Base-by-base conservation (phyloP, 2,329 filamentous ascomycete species). In the Stagonosporopsis rhizophila region DNA sequence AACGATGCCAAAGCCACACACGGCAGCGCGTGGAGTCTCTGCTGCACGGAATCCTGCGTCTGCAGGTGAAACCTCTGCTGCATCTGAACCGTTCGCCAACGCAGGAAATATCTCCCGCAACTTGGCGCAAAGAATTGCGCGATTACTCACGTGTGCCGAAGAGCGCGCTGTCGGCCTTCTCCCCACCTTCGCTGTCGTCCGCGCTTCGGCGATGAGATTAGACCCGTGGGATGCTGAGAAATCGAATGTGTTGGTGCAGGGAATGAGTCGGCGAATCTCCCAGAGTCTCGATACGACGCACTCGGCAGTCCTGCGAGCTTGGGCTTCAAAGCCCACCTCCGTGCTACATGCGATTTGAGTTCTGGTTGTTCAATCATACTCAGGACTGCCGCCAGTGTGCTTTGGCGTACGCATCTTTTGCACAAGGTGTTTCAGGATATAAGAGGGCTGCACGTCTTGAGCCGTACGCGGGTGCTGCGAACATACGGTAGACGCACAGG, bases 41-140 rank as follows among this genome's bases (percentile, higher is more conserved):
- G 20, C 58, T 65, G 63, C 61, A 62, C 51, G 59, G 55, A 59
- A 57, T 60, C 53, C 47, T 56, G 58, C 60, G 49, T 55, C 60
- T 68, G 66, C 66, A 67, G 56, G 54, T 62, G 60, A 65, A 62
- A 64, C 61, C 39, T 55, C 56, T 61, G 48, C 47, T 56, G 53
- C 47, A 25, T 52, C 53, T 48, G 48, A 56, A 40, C 42, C 30
- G 34, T 46, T 57, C 49, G 59, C 58, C 56, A 59, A 41, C 28
- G 34, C 46, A 32, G 55, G 55, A 14, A 47, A 34, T 49, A 32
- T 48, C 41, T 54, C 30, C 59, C 38, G 56, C 41, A 19, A 38
- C 47, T 56, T 42, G 53, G 53, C 47, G 42, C 37, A 4, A 12
- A 19, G 22, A n/a, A 38, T 39, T 38, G 47, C 47, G 46, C 47